Evolutionary conservation across 495 filamentous ascomycete species (phyloP), one percentile per base, ranked within the genome.

Genomic region (Lasiosphaeria ovina): DNA sequence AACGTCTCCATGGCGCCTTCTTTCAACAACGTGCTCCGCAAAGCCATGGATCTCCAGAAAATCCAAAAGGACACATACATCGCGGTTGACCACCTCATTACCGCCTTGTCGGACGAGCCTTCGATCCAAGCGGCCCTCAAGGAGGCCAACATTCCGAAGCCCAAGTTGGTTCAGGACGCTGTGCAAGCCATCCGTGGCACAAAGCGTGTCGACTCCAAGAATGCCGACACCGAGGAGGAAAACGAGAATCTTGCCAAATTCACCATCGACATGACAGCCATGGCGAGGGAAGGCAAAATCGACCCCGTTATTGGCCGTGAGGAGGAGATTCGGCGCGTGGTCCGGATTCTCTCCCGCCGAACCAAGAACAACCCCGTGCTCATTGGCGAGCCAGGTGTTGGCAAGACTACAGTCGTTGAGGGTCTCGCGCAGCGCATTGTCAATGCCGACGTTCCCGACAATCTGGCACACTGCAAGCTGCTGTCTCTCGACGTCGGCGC

Each of bases 361-460:
- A 98, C 94, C 52, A 98, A 98, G 84, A 98, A 98, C 79, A 98
- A 98, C 71, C 94, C 94, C 3, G 94, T 97, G 14, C 82, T 98
- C 61, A 83, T 85, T 59, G 94, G 94, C 73, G 94, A 98, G 72
- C 94, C 94, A 8, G 94, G 94, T 86, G 94, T 98, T 14, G 94
- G 94, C 64, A 98, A 98, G 79, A 98, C 94, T 11, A 97, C 94
- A 3, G 92, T 98, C 54, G 93, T 97, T 35, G 94, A 98, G 78
- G 95, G 94, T 65, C 82, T 98, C n/a, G 94, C 94, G 8, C 89
- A 87, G 67, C 87, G 94, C 33, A 98, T 98, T 55, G 91, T 97
- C 76, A 96, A 98, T 66, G 84, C 89, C 47, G 94, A 98, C 79
- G 89, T 98, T 0, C 94, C 94, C 35, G 93, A 94, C 65, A 96